These are phyloP conservation scores for Pulveroboletus sp. DNA, from an alignment of 768 basidiomycete genomes.

Conservation along the genomic window DNA sequence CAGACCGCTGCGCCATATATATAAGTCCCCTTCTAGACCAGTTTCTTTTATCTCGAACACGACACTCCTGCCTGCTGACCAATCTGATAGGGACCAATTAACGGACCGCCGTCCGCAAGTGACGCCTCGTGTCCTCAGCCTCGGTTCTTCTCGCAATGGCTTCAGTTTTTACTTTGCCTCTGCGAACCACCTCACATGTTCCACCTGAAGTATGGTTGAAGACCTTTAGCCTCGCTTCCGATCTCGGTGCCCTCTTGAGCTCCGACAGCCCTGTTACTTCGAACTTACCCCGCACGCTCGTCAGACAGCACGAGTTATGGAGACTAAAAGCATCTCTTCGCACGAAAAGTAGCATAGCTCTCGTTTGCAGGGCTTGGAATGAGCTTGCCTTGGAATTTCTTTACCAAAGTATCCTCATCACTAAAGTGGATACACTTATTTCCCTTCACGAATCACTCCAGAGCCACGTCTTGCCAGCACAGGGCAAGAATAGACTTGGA, in stretches of 20 bases:
- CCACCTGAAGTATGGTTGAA: conserved; percentile 29
- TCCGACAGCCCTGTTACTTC: conserved; percentile 6
- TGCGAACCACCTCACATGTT: conserved; percentile 4
- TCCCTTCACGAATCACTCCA: conserved; percentile 15
- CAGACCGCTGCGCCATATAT: conserved; percentile 14
- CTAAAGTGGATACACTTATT: conserved; percentile 14
- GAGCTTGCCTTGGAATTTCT: conserved; percentile 19
- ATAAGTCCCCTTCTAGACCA: conserved; percentile 2
- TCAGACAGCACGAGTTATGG: conserved; percentile 13
- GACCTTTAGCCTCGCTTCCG: conserved; percentile 21
- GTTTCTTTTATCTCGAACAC: not conserved
- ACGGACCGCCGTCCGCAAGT: not conserved
- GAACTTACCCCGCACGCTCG: conserved; percentile 19
- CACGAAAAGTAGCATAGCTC: conserved; percentile 18
- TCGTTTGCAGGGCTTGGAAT: conserved; percentile 25
- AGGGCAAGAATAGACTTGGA: conserved; percentile 10
- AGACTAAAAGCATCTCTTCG: conserved; percentile 19
- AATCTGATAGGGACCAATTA: not conserved
- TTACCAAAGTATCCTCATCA: conserved; percentile 21
- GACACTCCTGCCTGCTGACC: not conserved
- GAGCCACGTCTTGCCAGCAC: conserved; percentile 1
- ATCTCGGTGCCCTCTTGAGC: conserved; percentile 9
- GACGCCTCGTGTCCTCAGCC: not conserved
- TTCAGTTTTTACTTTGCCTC: not conserved
- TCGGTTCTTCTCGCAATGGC: conserved; percentile 9